phyloP scores from a whole-genome alignment of 768 basidiomycete genomes.

The Lactarius hatsudake region DNA sequence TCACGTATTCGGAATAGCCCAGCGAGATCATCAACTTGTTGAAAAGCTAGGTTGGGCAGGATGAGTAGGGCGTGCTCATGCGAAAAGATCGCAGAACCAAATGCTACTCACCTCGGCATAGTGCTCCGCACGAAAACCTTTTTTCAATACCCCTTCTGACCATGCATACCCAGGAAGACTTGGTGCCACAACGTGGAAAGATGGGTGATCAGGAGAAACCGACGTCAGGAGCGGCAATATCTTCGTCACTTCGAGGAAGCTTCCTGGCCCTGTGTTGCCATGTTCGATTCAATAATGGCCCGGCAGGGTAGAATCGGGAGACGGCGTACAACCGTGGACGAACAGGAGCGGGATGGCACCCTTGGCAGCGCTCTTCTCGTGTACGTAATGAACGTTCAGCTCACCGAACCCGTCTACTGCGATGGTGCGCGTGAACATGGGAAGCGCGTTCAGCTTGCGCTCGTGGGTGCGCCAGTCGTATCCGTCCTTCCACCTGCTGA shows the following conservation, averaged over 20 bases:
- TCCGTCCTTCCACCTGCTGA: no score
- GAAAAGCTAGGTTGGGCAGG: conserved; percentile 18
- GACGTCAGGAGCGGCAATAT: conserved; percentile 46
- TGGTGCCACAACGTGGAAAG: conserved; percentile 53
- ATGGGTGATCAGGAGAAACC: conserved; percentile 41
- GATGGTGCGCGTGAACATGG: no score
- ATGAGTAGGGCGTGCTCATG: not conserved
- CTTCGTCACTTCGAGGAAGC: conserved; percentile 50
- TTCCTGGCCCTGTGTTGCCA: conserved; percentile 47
- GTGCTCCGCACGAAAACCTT: conserved; percentile 44
- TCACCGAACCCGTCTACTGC: no score
- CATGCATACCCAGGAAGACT: conserved; percentile 55
- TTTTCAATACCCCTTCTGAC: conserved; percentile 47
- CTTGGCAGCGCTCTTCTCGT: conserved; percentile 35
- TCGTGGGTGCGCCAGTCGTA: no score
- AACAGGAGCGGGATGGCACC: conserved; percentile 53
- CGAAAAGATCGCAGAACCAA: not conserved
- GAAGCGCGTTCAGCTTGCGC: no score
- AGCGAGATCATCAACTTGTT: conserved; percentile 35
- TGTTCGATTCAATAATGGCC: no score
- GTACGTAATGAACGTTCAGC: not conserved
- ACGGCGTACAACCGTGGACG: conserved; percentile 51
- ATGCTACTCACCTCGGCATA: conserved; percentile 45
- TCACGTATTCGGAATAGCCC: conserved; percentile 37
- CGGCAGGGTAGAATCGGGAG: not conserved